Conservation (phyloP, 176 grass and related monocot genomes). For the Melocanna baccifera region DNA sequence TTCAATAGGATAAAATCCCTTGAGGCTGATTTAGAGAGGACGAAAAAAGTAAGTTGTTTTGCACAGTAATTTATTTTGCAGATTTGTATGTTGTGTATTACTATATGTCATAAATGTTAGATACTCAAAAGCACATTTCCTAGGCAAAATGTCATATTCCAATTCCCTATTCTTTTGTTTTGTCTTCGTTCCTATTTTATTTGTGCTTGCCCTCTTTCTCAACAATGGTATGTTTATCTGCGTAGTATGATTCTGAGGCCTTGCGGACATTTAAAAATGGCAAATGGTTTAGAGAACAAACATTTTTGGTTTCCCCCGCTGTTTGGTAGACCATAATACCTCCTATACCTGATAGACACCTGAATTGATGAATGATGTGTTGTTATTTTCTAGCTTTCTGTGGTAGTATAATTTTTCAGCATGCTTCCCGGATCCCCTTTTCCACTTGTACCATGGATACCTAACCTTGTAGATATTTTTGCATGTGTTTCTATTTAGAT, state of each 20-base stretch:
- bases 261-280: not conserved
- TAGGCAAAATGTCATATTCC: not conserved
- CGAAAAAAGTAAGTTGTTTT: conserved; percentile 43
- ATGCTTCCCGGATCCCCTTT: not conserved
- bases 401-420: not conserved
- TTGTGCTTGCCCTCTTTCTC: not conserved
- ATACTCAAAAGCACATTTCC: not conserved
- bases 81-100: not conserved
- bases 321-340: not conserved
- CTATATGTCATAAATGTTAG: not conserved
- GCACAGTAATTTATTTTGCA: not conserved
- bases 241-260: not conserved
- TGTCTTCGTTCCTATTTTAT: not conserved
- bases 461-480: not conserved
- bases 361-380: not conserved
- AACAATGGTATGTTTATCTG: not conserved
- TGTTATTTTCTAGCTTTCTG: not conserved
- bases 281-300: not conserved
- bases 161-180: not conserved
- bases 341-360: not conserved
- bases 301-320: not conserved
- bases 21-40: conserved; percentile 60
- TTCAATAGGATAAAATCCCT: conserved; percentile 70
- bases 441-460: not conserved
- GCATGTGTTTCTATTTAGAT: not conserved